Percentiles rank a stretch among this genome's conserved stretches.
Conservation (phyloP, 2,329 filamentous ascomycete genomes). For the Coniosporium tulheliwenetii region DNA sequence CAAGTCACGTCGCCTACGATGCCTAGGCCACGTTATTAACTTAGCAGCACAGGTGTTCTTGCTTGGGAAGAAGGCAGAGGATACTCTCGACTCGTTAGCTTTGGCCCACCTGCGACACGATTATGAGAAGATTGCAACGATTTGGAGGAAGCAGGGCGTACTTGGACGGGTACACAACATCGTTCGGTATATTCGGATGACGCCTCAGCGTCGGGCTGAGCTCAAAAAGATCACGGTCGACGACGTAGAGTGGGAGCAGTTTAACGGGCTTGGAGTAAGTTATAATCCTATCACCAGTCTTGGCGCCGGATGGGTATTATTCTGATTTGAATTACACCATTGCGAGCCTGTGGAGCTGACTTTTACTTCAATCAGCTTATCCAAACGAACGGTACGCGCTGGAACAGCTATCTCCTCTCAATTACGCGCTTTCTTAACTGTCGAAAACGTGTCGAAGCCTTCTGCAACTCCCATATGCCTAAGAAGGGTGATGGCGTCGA, state of each 20-base stretch:
- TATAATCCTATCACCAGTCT: too few relatives aligned
- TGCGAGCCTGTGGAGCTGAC: too few relatives aligned
- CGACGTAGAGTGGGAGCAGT: background rate
- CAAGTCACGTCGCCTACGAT: background rate
- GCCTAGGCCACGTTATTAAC: slow-evolving; percentile 5
- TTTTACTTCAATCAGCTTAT: too few relatives aligned
- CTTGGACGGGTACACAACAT: slow-evolving; percentile 6
- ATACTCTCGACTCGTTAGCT: background rate
- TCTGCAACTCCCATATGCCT: too few relatives aligned
- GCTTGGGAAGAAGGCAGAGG: background rate
- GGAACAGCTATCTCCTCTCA: too few relatives aligned
- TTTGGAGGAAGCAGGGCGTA: slow-evolving; percentile 4
- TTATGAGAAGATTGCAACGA: background rate
- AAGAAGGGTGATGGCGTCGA: too few relatives aligned
- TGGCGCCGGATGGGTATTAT: too few relatives aligned
- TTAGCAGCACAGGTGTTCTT: slow-evolving; percentile 2
- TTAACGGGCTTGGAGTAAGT: too few relatives aligned
- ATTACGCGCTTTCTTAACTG: too few relatives aligned
- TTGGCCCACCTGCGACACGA: background rate
- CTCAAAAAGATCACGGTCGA: background rate
- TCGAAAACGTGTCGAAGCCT: too few relatives aligned
- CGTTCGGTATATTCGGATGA: background rate
- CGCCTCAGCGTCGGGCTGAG: background rate
- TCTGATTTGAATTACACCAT: too few relatives aligned
- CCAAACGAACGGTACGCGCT: too few relatives aligned